These are phyloP conservation scores for Funneliformis mosseae DNA, from an alignment of 192 early-diverging fungal genomes.

Conservation along the genomic window DNA sequence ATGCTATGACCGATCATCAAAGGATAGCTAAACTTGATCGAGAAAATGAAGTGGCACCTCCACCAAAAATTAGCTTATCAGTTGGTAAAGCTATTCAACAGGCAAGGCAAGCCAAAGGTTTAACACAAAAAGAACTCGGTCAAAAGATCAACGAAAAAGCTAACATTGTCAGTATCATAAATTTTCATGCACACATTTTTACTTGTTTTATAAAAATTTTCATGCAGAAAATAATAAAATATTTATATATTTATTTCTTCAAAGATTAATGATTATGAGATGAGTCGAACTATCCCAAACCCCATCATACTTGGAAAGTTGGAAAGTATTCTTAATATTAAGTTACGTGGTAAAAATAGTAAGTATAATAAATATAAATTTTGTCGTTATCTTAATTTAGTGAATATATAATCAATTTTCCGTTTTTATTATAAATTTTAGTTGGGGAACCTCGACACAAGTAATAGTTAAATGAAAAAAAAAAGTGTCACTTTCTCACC, in stretches of 20 bases:
- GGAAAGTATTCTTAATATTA: conserved; percentile 87
- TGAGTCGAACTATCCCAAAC: conserved; percentile 83
- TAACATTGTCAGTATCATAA: conserved; percentile 60
- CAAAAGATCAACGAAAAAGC: conserved; percentile 92
- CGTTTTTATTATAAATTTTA: neutral
- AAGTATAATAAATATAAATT: neutral
- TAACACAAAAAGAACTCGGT: conserved; percentile 90
- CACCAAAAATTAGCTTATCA: conserved; percentile 64
- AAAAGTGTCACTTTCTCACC: neutral
- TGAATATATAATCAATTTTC: neutral
- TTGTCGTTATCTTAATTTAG: neutral
- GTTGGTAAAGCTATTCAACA: conserved; percentile 84
- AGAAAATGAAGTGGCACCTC: conserved; percentile 79
- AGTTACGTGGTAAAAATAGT: conserved; percentile 53
- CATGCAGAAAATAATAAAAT: too few species aligned
- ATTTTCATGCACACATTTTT: neutral
- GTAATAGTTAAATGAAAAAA: neutral
- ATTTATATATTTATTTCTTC: conserved; percentile 7
- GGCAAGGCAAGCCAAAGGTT: conserved; percentile 70
- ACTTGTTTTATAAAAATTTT: too few species aligned
- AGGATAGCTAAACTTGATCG: conserved; percentile 87
- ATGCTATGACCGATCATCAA: conserved; percentile 68
- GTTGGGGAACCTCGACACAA: neutral
- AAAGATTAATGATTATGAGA: conserved; percentile 88
- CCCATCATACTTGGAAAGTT: conserved; percentile 89